Percentiles rank a stretch among this genome's conserved stretches.
Evolutionary conservation across 192 early-diverging fungal species (phyloP).

Genomic region (Coemansia sp.): DNA sequence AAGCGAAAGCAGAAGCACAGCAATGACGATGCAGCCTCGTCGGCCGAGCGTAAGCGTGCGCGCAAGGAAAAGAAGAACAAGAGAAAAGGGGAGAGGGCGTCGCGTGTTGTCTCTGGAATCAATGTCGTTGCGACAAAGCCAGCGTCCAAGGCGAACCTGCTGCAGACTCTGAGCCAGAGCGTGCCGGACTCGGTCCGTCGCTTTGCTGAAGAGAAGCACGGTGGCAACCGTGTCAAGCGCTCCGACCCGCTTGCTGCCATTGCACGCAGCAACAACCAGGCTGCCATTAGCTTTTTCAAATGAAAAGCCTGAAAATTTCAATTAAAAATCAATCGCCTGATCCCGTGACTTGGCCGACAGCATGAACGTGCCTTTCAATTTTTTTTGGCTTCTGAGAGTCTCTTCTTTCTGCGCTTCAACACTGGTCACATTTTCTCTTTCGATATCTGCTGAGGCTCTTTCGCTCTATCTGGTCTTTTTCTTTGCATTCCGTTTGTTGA

Average conservation of each 20-base stretch:
- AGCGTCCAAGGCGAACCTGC: constrained; percentile 19
- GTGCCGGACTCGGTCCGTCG: constrained; percentile 26
- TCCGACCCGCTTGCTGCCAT: constrained; percentile 42
- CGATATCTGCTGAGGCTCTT: not conserved
- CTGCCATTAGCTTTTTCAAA: constrained; percentile 46
- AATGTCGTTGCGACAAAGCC: constrained; percentile 44
- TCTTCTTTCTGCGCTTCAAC: not conserved
- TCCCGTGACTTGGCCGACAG: not conserved
- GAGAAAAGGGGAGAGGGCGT: constrained; percentile 21
- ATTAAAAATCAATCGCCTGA: too few species aligned
- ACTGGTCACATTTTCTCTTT: not conserved
- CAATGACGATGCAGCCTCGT: not conserved
- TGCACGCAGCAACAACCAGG: constrained; percentile 36
- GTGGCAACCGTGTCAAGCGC: constrained; percentile 38
- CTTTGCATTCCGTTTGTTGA: too few species aligned
- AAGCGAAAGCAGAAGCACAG: constrained; percentile 4
- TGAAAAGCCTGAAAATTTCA: not conserved
- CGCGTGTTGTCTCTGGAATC: constrained; percentile 49
- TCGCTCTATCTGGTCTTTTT: too few species aligned
- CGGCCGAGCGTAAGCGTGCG: constrained; percentile 10
- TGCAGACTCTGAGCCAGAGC: constrained; percentile 36
- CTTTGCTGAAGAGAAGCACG: constrained; percentile 26
- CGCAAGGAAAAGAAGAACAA: constrained; percentile 2
- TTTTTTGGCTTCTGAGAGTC: not conserved
- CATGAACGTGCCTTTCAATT: too few species aligned